phyloP scores from a whole-genome alignment of 345 rosid genomes.

The Eucalyptus paniculata region DNA sequence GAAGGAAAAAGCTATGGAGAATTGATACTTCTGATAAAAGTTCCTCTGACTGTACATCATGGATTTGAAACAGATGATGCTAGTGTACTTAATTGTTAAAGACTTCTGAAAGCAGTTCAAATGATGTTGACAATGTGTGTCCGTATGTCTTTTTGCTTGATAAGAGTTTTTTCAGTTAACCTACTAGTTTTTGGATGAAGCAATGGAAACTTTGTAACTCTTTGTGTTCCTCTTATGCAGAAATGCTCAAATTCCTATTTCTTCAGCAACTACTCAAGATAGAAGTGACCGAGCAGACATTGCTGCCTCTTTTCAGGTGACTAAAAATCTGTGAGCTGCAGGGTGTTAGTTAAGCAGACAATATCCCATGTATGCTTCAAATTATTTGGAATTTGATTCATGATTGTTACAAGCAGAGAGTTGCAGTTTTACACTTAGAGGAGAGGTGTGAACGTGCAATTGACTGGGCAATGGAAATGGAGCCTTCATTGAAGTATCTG shows the following conservation, averaged over 20 bases:
- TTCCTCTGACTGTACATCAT: neutral
- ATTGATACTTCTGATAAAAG: neutral
- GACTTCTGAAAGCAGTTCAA: neutral
- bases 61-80: neutral
- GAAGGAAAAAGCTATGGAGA: neutral
- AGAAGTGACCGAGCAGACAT: conserved; percentile 79
- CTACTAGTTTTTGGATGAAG: neutral
- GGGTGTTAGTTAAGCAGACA: neutral
- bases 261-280: conserved; percentile 54
- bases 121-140: neutral
- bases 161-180: neutral
- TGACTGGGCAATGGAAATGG: conserved; percentile 80
- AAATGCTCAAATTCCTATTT: conserved; percentile 50
- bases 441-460: conserved; percentile 90
- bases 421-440: conserved; percentile 89
- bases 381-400: neutral
- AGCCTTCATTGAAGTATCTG: conserved; percentile 73
- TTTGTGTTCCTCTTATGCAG: conserved; percentile 16
- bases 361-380: neutral
- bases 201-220: neutral
- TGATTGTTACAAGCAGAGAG: conserved; percentile 38
- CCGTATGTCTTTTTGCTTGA: neutral
- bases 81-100: neutral
- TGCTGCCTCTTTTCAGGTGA: conserved; percentile 96
- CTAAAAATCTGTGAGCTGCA: neutral